These are phyloP conservation scores for Sugiyamaella japonica DNA, from an alignment of 1,139 yeast genomes.

Conservation along the genomic window DNA sequence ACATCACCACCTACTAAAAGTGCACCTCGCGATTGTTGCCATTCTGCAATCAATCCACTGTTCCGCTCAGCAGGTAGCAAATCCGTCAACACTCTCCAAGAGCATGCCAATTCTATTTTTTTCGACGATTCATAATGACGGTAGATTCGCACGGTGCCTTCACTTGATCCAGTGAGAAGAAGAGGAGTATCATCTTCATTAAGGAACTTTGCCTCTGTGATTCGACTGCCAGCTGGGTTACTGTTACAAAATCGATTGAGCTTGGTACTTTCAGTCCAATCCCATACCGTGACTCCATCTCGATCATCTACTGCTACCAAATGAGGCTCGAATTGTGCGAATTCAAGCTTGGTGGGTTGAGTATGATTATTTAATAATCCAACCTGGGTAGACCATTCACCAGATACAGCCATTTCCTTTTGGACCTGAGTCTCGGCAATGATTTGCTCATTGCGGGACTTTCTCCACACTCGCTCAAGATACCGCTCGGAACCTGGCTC, in stretches of 20 bases:
- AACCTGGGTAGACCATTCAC: conserved; percentile 78
- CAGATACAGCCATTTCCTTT: conserved; percentile 77
- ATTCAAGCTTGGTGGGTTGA: conserved; percentile 75
- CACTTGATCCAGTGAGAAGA: conserved; percentile 84
- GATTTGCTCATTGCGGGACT: conserved; percentile 82
- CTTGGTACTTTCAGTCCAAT: conserved; percentile 65
- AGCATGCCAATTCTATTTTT: conserved; percentile 64
- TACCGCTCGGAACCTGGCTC: conserved; percentile 93
- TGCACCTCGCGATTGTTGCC: conserved; percentile 97
- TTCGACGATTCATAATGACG: conserved; percentile 65
- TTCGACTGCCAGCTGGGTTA: conserved; percentile 83
- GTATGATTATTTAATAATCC: conserved; percentile 67
- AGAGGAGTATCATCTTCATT: conserved; percentile 92
- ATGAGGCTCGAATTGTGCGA: conserved; percentile 89
- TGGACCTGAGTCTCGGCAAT: conserved; percentile 89
- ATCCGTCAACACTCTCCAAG: conserved; percentile 93
- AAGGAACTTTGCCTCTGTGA: conserved; percentile 80
- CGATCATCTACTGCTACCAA: conserved; percentile 80
- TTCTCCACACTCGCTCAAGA: conserved; percentile 81
- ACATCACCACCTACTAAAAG: conserved; percentile 93
- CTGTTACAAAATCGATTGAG: conserved; percentile 76
- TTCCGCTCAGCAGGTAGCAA: conserved; percentile 65
- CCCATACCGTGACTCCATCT: conserved; percentile 84
- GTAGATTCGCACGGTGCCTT: conserved; percentile 86
- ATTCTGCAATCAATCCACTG: conserved; percentile 83